Evolutionary conservation across 2,329 filamentous ascomycete genomes (phyloP).

Genomic region (Exophiala oligosperma): DNA sequence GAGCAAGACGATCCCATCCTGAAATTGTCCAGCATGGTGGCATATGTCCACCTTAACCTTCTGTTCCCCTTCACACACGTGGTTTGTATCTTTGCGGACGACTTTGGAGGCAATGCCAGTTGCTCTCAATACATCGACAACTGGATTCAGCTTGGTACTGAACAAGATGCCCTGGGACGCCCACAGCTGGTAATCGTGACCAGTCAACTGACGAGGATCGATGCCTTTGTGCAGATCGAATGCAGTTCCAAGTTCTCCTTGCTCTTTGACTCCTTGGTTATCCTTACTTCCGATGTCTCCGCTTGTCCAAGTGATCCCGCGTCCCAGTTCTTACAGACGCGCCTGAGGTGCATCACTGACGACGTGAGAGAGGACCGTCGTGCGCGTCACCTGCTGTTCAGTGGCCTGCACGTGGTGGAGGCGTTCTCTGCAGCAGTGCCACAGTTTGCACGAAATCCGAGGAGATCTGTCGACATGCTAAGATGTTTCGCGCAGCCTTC

Average conservation of each 20-base stretch:
- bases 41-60: slow-evolving; percentile 4
- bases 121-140: slow-evolving; percentile 1
- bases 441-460: background rate
- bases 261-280: background rate
- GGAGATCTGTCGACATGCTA: background rate
- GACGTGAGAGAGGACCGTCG: background rate
- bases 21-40: background rate
- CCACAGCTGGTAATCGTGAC: slow-evolving; percentile 5
- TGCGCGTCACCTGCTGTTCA: background rate
- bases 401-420: background rate
- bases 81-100: slow-evolving; percentile 10
- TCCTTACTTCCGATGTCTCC: background rate
- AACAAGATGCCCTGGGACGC: background rate
- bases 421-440: background rate
- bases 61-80: slow-evolving; percentile 6
- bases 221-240: slow-evolving; percentile 1
- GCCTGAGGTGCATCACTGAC: background rate
- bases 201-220: background rate
- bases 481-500: background rate
- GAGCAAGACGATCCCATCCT: background rate
- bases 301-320: background rate
- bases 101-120: slow-evolving; percentile 5
- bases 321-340: background rate
- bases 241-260: background rate
- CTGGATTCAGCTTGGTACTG: background rate